Base-by-base conservation (phyloP, 2,329 filamentous ascomycete species). In the Aplosporella prunicola region DNA sequence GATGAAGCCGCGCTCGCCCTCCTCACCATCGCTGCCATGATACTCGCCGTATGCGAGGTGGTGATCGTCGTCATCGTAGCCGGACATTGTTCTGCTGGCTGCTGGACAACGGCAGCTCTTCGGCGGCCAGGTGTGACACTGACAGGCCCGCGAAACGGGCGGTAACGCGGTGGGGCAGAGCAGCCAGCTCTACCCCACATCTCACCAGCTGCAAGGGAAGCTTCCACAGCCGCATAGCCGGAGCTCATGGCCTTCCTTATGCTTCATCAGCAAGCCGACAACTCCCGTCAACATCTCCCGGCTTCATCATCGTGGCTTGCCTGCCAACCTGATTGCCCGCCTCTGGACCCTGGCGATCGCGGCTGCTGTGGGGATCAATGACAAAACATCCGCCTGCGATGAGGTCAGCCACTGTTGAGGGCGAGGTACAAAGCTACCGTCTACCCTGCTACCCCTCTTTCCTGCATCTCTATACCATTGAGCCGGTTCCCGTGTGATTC, bases 21-120 rank as follows among this genome's bases (percentile, higher is more conserved):
- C 64, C 23, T 56, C 46, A 47, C 51, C 47, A 41, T 57, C 50
- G 29, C 51, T 43, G 20, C 48, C 53, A 40, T 66, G 57, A 46
- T 70, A 71, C 23, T 69, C 64, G 43, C 72, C 72, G 50, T 76
- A 76, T 38, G 72, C 72, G 50, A 76, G 50, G 43, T 64, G 61
- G 47, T 75, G 67, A 45, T 74, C 66, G 39, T 61, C 45, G 14
- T 37, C 14, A 29, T 34, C 30, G n/a, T n/a, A n/a, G n/a, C n/a
- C n/a, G 25, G 39, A 18, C 33, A 33, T 32, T 23, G 14, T 29
- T 16, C n/a, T 25, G 32, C 22, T 34, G 13, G 13, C 4, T n/a
- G n/a, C n/a, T 8, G 3, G 7, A 10, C 2, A 14, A 16, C 37
- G 31, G 23, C 7, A 23, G 26, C 30, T 33, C 29, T 39, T 34